A percentile compares a stretch with the other conserved stretches of the same genome.
Conservation (phyloP, 805 yeast genomes). For the Zygosaccharomyces kombuchaensis region DNA sequence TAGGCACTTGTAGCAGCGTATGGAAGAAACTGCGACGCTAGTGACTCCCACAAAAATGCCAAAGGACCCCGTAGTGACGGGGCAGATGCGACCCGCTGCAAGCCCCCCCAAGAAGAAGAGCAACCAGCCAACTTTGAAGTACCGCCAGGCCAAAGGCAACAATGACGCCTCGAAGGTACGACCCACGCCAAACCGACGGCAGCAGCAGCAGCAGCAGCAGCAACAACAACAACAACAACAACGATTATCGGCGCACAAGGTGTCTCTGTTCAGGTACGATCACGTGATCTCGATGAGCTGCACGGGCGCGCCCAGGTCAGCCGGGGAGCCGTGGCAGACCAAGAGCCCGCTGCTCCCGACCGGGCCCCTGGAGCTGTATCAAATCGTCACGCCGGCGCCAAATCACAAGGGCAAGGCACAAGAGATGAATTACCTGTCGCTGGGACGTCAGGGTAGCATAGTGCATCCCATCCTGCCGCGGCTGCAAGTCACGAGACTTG, state of each 20-base stretch:
- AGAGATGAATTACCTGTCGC: conserved; percentile 29
- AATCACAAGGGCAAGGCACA: conserved; percentile 16
- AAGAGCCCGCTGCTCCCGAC: conserved; percentile 19
- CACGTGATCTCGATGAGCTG: conserved; percentile 25
- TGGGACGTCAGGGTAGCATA: conserved; percentile 36
- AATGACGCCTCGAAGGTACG: conserved; percentile 9
- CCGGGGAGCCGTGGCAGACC: not conserved
- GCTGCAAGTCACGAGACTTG: conserved; percentile 50
- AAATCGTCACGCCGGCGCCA: conserved; percentile 23
- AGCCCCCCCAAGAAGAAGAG: not conserved
- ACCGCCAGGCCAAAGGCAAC: not conserved
- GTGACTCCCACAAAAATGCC: no score
- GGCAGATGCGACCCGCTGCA: not conserved
- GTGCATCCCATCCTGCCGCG: conserved; percentile 72
- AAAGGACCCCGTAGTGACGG: not conserved
- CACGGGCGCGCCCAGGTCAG: not conserved
- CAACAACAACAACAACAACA: not conserved
- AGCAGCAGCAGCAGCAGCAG: not conserved
- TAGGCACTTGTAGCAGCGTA: not conserved
- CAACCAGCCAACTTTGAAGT: not conserved
- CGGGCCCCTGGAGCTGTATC: conserved; percentile 33
- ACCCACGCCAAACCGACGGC: not conserved
- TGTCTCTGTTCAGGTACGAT: conserved; percentile 27
- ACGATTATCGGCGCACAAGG: conserved; percentile 31
- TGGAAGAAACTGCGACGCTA: not conserved